Conservation (phyloP, 352 stramenopile species). For the Pythium plurisporium region DNA sequence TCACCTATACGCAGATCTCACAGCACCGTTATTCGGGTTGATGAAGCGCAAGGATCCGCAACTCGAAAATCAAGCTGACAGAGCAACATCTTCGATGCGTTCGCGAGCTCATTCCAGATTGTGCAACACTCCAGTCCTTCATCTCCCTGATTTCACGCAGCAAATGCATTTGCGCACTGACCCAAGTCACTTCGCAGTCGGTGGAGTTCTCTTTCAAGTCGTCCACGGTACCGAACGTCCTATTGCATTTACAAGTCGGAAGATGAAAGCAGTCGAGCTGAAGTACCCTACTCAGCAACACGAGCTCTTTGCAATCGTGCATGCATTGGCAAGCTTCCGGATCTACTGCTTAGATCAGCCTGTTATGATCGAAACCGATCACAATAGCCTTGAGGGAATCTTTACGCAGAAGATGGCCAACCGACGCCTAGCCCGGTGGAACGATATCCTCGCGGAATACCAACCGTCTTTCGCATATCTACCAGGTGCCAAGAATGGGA, state of each 20-base stretch:
- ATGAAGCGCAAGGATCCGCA: neutral
- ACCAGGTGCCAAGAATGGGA: neutral
- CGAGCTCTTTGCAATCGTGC: slow-evolving; percentile 2
- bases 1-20: slow-evolving; percentile 5
- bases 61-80: neutral
- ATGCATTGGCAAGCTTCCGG: neutral
- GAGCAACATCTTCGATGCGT: slow-evolving; percentile 3
- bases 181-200: slow-evolving; percentile 1
- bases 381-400: neutral
- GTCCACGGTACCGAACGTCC: neutral
- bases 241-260: slow-evolving; percentile 3
- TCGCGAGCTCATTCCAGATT: neutral
- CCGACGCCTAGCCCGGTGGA: neutral
- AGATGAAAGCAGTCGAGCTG: slow-evolving; percentile 1
- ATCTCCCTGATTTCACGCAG: neutral
- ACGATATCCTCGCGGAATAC: neutral
- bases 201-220: slow-evolving; percentile 10
- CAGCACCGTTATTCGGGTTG: neutral
- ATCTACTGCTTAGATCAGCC: neutral
- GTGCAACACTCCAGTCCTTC: neutral
- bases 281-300: slow-evolving; percentile 6
- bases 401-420: neutral
- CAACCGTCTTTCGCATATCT: neutral
- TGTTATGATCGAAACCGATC: neutral
- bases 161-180: slow-evolving; percentile 1